Percentiles rank a stretch among this genome's conserved stretches.
Evolutionary conservation across 768 basidiomycete genomes (phyloP).

Genomic region (Boletales sp.): DNA sequence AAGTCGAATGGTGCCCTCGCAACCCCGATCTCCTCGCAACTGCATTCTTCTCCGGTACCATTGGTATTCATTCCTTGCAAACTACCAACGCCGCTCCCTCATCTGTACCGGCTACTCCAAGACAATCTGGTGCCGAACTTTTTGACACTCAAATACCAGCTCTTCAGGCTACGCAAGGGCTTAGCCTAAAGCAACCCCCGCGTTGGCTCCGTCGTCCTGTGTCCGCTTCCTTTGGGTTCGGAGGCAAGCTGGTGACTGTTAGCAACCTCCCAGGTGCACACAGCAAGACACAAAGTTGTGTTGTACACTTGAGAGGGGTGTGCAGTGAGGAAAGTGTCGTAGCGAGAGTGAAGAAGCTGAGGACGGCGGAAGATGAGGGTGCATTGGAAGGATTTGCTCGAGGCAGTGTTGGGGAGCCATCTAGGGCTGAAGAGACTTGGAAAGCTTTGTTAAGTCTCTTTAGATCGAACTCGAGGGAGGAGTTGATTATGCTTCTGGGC

Average conservation of each 20-base stretch:
- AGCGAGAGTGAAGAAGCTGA: constrained; percentile 66
- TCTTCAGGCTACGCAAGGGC: constrained; percentile 42
- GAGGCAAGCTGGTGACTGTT: constrained; percentile 80
- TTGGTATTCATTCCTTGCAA: constrained; percentile 91
- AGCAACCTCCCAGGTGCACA: constrained; percentile 70
- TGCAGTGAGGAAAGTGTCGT: constrained; percentile 74
- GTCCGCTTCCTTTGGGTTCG: constrained; percentile 84
- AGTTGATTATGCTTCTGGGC: constrained; percentile 85
- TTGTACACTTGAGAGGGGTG: constrained; percentile 75
- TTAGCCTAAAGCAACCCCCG: constrained; percentile 91
- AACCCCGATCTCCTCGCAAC: constrained; percentile 86
- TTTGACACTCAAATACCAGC: constrained; percentile 58
- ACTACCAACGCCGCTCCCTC: constrained; percentile 58
- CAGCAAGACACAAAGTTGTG: constrained; percentile 78
- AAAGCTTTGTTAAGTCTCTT: constrained; percentile 87
- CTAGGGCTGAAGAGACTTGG: constrained; percentile 61
- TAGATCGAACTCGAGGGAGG: constrained; percentile 83
- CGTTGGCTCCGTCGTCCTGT: constrained; percentile 91
- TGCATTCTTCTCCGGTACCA: constrained; percentile 92
- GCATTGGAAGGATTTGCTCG: constrained; percentile 67
- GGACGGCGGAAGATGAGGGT: constrained; percentile 55
- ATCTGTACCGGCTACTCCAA: constrained; percentile 41
- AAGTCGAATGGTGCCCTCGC: constrained; percentile 94
- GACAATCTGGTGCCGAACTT: constrained; percentile 64
- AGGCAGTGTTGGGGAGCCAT: constrained; percentile 35